phyloP scores from a whole-genome alignment of 2,329 filamentous ascomycete species.

The Verticillium tricorpus region DNA sequence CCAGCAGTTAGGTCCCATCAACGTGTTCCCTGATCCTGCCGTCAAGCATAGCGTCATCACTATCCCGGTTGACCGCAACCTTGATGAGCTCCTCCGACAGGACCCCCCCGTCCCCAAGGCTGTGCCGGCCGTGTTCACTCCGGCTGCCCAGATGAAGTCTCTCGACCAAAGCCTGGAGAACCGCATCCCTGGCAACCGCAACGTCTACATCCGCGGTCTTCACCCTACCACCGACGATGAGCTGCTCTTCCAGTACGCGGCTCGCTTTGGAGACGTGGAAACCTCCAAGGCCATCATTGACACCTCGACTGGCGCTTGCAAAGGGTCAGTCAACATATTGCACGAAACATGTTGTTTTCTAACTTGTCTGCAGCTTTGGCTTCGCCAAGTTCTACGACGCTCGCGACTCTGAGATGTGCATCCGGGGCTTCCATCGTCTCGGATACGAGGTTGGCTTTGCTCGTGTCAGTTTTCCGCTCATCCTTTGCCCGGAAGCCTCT shows the following conservation, averaged over 20 bases:
- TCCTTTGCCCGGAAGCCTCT: slow-evolving; percentile 13
- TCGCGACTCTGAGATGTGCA: slow-evolving; percentile 89
- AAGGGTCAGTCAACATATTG: slow-evolving; percentile 63
- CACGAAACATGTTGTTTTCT: slow-evolving; percentile 15
- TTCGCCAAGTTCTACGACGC: slow-evolving; percentile 94
- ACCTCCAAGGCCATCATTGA: slow-evolving; percentile 99
- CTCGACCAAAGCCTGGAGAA: slow-evolving; percentile 94
- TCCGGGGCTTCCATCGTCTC: slow-evolving; percentile 88
- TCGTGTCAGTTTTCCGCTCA: slow-evolving; percentile 53
- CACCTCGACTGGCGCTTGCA: slow-evolving; percentile 86
- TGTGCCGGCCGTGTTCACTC: slow-evolving; percentile 84
- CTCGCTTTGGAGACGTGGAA: slow-evolving; percentile 88
- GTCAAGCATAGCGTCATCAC: slow-evolving; percentile 34
- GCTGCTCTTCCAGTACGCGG: slow-evolving; percentile 74
- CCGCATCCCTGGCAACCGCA: slow-evolving; percentile 84
- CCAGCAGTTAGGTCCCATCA: slow-evolving; percentile 46
- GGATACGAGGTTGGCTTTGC: slow-evolving; percentile 98
- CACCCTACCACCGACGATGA: slow-evolving; percentile 94
- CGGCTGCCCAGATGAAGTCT: slow-evolving; percentile 80
- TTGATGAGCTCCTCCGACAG: slow-evolving; percentile 65
- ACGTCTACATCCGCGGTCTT: slow-evolving; percentile 96
- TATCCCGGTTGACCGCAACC: slow-evolving; percentile 38
- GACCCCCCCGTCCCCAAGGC: slow-evolving; percentile 83
- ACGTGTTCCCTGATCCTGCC: slow-evolving; percentile 32
- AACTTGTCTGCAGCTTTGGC: slow-evolving; percentile 65